phyloP scores from a whole-genome alignment of 257 asterid genomes.

The Solanum tarijense region DNA sequence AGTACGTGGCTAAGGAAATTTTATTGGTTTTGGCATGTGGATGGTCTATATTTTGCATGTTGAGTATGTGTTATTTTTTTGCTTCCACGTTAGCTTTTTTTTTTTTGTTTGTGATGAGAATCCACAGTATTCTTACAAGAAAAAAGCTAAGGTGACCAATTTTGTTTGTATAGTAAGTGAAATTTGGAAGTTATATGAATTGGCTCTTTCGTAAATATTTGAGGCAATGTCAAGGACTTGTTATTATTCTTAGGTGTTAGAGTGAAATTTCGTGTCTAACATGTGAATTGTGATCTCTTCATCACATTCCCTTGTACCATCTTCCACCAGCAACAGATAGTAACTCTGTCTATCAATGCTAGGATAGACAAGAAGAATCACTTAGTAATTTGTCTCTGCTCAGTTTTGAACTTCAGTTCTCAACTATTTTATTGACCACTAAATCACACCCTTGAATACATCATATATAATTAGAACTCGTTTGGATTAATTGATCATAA shows the following conservation, averaged over 20 bases:
- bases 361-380: too few species aligned
- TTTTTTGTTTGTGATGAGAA: neutral
- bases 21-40: neutral
- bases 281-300: too few species aligned
- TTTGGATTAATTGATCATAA: neutral
- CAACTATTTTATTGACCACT: too few species aligned
- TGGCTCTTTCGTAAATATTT: too few species aligned
- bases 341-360: too few species aligned
- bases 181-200: neutral
- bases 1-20: slow-evolving; percentile 17
- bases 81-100: neutral
- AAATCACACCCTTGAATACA: too few species aligned
- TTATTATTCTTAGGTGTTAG: neutral
- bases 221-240: neutral
- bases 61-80: neutral
- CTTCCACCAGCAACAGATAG: too few species aligned
- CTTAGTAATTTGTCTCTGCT: too few species aligned
- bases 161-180: neutral
- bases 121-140: neutral
- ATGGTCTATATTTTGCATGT: slow-evolving; percentile 2
- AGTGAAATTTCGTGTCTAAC: neutral
- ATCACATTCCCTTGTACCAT: neutral
- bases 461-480: neutral
- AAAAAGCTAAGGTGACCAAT: neutral
- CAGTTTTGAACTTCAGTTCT: too few species aligned